Percentiles rank a stretch among this genome's conserved stretches.
Evolutionary conservation across 2,329 filamentous ascomycete genomes (phyloP).

Genomic region (Botrytis byssoidea): DNA sequence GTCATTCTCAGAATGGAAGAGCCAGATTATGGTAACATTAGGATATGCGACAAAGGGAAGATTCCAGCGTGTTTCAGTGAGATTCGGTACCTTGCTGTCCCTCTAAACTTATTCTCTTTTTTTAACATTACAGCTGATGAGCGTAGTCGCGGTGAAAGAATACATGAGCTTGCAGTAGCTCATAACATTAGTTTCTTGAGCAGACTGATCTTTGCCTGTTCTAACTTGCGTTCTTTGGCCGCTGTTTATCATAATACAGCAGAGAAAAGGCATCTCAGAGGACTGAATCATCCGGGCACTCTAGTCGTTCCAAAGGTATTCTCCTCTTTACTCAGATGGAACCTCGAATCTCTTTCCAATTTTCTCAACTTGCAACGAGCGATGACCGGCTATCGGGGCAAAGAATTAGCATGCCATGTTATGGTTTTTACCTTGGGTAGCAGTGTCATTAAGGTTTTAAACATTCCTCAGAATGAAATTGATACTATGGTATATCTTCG

Average conservation of each 20-base stretch:
- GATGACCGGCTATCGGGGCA: background rate
- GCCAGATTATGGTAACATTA: background rate
- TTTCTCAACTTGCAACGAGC: background rate
- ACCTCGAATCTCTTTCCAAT: background rate
- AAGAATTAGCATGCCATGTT: background rate
- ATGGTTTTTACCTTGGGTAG: background rate
- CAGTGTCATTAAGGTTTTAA: background rate
- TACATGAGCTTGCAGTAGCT: background rate
- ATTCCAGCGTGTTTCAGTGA: background rate
- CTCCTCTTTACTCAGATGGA: background rate
- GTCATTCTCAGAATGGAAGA: background rate
- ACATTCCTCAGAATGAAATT: background rate
- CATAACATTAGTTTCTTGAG: background rate
- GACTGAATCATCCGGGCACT: rapidly evolving
- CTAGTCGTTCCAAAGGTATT: background rate
- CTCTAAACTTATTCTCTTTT: background rate
- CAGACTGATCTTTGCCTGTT: background rate
- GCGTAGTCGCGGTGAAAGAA: background rate
- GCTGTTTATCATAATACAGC: background rate
- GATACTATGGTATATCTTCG: no score
- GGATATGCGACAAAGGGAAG: background rate
- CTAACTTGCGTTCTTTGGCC: background rate
- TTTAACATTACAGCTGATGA: background rate
- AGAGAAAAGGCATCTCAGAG: rapidly evolving
- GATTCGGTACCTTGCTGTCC: background rate